Conservation (phyloP, 768 basidiomycete species). For the Boletus rubropictus region DNA sequence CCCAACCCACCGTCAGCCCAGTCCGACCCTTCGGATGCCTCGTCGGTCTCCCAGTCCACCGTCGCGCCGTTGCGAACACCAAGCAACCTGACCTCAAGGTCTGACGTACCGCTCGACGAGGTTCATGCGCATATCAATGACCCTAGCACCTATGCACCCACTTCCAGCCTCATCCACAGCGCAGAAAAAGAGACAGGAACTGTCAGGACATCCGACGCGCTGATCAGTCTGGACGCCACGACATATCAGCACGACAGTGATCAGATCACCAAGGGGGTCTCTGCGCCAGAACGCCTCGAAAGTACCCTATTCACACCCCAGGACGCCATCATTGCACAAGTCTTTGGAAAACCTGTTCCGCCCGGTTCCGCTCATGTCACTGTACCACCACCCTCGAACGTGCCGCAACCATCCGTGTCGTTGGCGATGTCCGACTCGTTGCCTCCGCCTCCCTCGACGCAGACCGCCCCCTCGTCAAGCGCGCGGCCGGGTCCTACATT, state of each 20-base stretch:
- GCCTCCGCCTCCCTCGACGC: constrained; percentile 6
- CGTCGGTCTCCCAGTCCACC: constrained; percentile 16
- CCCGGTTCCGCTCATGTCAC: background rate
- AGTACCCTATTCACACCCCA: constrained; percentile 46
- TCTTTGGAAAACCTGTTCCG: constrained; percentile 12
- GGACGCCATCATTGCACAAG: constrained; percentile 54
- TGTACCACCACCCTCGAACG: constrained; percentile 1
- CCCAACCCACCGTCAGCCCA: background rate
- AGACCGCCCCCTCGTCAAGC: background rate
- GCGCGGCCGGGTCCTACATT: constrained; percentile 3
- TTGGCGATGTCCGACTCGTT: constrained; percentile 14
- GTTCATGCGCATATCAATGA: constrained; percentile 23
- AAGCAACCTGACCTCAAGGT: constrained; percentile 13
- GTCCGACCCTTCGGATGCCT: constrained; percentile 7
- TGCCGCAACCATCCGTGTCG: constrained; percentile 12
- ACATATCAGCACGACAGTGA: constrained; percentile 1
- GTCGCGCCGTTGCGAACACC: constrained; percentile 11
- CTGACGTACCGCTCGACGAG: constrained; percentile 20
- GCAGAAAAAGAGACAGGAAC: constrained; percentile 9
- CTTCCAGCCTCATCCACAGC: constrained; percentile 15
- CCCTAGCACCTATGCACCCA: constrained; percentile 19
- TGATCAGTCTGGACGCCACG: constrained; percentile 3
- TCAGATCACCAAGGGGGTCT: background rate
- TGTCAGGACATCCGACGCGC: constrained; percentile 8
- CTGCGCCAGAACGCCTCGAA: background rate